These are phyloP conservation scores for Fraxinus xanthoxyloides DNA, from an alignment of 305 asterid species.

Conservation along the genomic window DNA sequence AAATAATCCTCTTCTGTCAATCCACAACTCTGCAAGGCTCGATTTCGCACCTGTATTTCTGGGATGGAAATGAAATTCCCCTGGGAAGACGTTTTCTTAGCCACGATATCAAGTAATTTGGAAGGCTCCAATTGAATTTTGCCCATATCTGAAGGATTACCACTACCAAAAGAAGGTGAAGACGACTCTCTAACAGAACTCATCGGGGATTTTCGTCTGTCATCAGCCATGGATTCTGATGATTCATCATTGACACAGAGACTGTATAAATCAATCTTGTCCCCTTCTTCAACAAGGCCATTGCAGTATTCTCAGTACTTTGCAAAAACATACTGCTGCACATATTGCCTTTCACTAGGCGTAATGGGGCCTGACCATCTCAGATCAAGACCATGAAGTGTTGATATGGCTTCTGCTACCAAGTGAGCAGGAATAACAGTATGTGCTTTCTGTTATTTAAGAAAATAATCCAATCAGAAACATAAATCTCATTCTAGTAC, in stretches of 20 bases:
- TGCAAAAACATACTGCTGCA: slow-evolving; percentile 70
- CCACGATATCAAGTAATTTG: slow-evolving; percentile 49
- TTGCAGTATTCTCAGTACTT: slow-evolving; percentile 75
- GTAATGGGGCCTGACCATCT: slow-evolving; percentile 96
- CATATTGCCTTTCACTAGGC: slow-evolving; percentile 73
- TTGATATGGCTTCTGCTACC: slow-evolving; percentile 86
- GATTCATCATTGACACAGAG: slow-evolving; percentile 40
- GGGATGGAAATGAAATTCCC: slow-evolving; percentile 80
- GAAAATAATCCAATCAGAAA: background rate
- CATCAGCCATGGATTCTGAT: slow-evolving; percentile 25
- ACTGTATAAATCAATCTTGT: slow-evolving; percentile 37
- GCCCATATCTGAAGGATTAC: slow-evolving; percentile 30
- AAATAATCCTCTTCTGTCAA: slow-evolving; percentile 59
- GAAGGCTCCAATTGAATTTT: slow-evolving; percentile 61
- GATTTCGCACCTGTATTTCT: slow-evolving; percentile 68
- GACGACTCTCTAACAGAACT: slow-evolving; percentile 21
- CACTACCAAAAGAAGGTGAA: slow-evolving; percentile 30
- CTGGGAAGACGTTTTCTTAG: slow-evolving; percentile 46
- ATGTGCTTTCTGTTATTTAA: slow-evolving; percentile 50
- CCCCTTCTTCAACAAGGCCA: slow-evolving; percentile 50
- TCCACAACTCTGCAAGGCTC: slow-evolving; percentile 67
- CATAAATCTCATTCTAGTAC: background rate
- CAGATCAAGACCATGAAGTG: slow-evolving; percentile 70
- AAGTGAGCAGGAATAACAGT: slow-evolving; percentile 76
- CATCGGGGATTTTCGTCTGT: slow-evolving; percentile 45